Base-by-base conservation (phyloP, 495 filamentous ascomycete genomes). In the Xylaria acuta region DNA sequence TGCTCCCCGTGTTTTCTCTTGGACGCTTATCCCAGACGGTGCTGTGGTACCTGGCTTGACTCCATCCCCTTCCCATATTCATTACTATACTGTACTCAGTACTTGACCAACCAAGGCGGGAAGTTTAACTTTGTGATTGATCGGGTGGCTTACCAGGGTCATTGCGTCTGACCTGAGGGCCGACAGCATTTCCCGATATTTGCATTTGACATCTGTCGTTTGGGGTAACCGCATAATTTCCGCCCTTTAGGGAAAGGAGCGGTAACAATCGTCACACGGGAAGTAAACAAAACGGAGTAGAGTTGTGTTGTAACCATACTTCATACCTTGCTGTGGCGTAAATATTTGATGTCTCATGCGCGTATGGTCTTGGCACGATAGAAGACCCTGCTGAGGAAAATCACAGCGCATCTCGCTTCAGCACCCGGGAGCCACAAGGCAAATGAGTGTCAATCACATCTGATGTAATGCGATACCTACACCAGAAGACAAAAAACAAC, bases 341-440 rank as follows among this genome's bases (percentile, higher is more conserved):
- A 56, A 59, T 47, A 49, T 70, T 38, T 49, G 66, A 62, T 9
- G 68, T 64, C 34, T 60, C 49, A 71, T 71, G 27, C 59, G 16
- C 22, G 63, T 18, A 25, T 71, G n/a, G 22, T 16, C 69, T 71
- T 71, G 69, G 69, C 69, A 36, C 32, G 7, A n/a, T 18, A 45
- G 43, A 54, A 43, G 45, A 70, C 67, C 68, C 68, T 54, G 59
- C 58, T 32, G 41, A 54, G 56, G 18, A 38, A 54, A 63, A 53
- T 71, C 22, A 64, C 47, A 56, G 20, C 62, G 69, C 59, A 64
- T 71, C 47, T 71, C 69, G 69, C 69, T 71, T 71, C 45, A 36
- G 59, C 69, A 71, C 8, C n/a, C 34, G 27, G 60, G 40, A 40
- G 68, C 43, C 56, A 70, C 60, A 32, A 38, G 69, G 20, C 22